Evolutionary conservation across 164 flowering plant genomes (phyloP).

Genomic region (Kingdonia uniflora): DNA sequence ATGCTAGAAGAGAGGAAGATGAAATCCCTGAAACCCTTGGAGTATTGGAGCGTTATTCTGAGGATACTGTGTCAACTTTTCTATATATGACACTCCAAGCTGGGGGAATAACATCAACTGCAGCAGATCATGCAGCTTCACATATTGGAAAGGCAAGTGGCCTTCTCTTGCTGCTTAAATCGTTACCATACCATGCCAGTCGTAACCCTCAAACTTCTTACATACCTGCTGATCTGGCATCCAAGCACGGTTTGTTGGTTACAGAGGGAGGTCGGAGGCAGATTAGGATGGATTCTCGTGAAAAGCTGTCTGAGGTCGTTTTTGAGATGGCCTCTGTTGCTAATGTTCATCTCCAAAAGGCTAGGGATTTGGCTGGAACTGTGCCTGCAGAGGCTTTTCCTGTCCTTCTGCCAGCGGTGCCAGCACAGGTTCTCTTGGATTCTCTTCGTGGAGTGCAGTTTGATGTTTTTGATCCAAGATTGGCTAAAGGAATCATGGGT

Average conservation of each 20-base stretch:
- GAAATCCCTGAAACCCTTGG: slow-evolving; percentile 52
- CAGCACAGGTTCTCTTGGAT: slow-evolving; percentile 71
- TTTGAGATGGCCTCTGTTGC: slow-evolving; percentile 96
- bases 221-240: slow-evolving; percentile 66
- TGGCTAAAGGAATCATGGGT: slow-evolving; percentile 65
- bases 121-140: slow-evolving; percentile 96
- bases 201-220: slow-evolving; percentile 50
- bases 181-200: slow-evolving; percentile 78
- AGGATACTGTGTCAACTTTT: slow-evolving; percentile 78
- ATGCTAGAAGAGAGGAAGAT: slow-evolving; percentile 62
- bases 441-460: slow-evolving; percentile 51
- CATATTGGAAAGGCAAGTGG: slow-evolving; percentile 97
- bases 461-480: slow-evolving; percentile 85
- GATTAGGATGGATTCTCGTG: slow-evolving; percentile 48
- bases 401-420: slow-evolving; percentile 76
- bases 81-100: slow-evolving; percentile 84
- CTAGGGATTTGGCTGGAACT: slow-evolving; percentile 57
- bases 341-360: slow-evolving; percentile 70
- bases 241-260: slow-evolving; percentile 63
- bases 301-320: slow-evolving; percentile 54
- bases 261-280: slow-evolving; percentile 40
- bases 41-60: slow-evolving; percentile 80
- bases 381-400: slow-evolving; percentile 76
- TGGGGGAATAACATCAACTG: slow-evolving; percentile 78
- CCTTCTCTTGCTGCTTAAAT: slow-evolving; percentile 70